Base-by-base conservation (phyloP, 805 yeast species). In the Kazachstania bromeliacearum region DNA sequence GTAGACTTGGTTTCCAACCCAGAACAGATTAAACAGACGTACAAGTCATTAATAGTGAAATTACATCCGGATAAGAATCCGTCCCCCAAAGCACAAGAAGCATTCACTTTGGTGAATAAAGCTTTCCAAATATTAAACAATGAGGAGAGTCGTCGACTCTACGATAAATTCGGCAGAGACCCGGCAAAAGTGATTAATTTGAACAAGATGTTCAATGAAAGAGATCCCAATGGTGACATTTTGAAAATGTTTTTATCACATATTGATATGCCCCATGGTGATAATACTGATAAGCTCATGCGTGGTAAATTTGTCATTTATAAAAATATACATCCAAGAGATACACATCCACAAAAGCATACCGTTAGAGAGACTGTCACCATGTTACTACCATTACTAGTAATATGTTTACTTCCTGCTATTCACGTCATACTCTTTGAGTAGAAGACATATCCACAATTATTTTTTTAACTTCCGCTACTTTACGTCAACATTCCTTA, bases 111-210 rank as follows among this genome's bases (percentile, higher is more conserved):
- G 24, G 77, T 88, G n/a, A 83, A 88, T 31, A 85, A 87, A 56
- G 96, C 96, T 13, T 89, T 87, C 57, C 95, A 85, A 51, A 79
- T 83, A 3, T 66, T 88, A 27, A 73, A 85, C 3, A 75, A 80
- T 46, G 71, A 71, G 2, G 82, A 79, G 37, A 60, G 71, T 40
- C 68, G 78, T 40, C 70, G 64, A 35, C 68, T 75, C 30, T 88
- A 79, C 48, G 95, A 87, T 53, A 51, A 67, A 31, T 77, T 46
- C 23, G 37, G 37, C 13, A 34, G 18, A 24, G 37, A 34, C 16
- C 32, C 37, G 4, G 21, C 25, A 21, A 34, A 10, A 7, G 12
- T 31, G 33, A 15, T 19, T 15, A 19, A 19, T 28, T 10, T 12
- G 23, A 16, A 20, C 14, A 5, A 10, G 9, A 18, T 13, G n/a